A percentile compares a stretch with the other conserved stretches of the same genome.
These are phyloP conservation scores for Tulasnella sp. DNA, from an alignment of 768 basidiomycete genomes.

Conservation along the genomic window DNA sequence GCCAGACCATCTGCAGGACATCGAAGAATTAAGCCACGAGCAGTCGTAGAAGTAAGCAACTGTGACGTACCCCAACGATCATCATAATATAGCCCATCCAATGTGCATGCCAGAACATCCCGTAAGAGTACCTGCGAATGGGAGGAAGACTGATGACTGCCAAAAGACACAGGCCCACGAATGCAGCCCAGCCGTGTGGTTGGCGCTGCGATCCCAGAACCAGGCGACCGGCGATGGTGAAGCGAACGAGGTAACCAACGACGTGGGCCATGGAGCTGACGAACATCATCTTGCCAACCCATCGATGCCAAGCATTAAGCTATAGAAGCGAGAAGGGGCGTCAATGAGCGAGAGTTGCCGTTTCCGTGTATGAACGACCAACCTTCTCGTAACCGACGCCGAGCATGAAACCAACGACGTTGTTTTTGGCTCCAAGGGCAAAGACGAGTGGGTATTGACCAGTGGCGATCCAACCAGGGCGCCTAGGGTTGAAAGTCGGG, in stretches of 20 bases:
- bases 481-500: background rate
- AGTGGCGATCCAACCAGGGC: background rate
- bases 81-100: constrained; percentile 40
- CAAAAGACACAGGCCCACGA: constrained; percentile 43
- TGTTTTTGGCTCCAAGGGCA: constrained; percentile 14
- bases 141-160: constrained; percentile 48
- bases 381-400: constrained; percentile 13
- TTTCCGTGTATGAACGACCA: no score
- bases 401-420: constrained; percentile 9
- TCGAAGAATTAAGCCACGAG: constrained; percentile 4
- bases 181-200: constrained; percentile 35
- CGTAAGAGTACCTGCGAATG: constrained; percentile 48
- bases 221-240: constrained; percentile 22
- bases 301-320: constrained; percentile 70
- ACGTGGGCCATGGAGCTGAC: constrained; percentile 48
- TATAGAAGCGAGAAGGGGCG: constrained; percentile 18
- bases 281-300: constrained; percentile 47
- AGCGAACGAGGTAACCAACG: constrained; percentile 40
- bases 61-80: constrained; percentile 42
- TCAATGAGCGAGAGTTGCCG: background rate
- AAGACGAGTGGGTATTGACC: constrained; percentile 13
- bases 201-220: constrained; percentile 25
- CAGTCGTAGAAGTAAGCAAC: constrained; percentile 20
- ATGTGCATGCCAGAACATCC: constrained; percentile 54
- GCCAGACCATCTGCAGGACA: constrained; percentile 24